Evolutionary conservation across 2,329 filamentous ascomycete genomes (phyloP).

Genomic region (Colletotrichum agaves): DNA sequence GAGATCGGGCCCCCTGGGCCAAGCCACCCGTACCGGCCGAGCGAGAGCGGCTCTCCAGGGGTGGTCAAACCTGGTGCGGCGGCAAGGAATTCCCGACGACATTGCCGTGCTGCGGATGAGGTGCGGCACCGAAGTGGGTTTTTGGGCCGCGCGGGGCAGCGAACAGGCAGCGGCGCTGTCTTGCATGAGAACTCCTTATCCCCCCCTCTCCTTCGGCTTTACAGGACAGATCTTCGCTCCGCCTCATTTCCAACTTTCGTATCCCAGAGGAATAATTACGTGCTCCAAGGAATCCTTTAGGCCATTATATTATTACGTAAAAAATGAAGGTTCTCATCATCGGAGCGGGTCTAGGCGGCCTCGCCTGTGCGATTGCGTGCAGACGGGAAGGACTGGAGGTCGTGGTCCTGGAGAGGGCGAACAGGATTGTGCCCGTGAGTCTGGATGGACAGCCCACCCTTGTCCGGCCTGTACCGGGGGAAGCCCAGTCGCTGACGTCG

Average conservation of each 20-base stretch:
- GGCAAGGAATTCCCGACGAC: background rate
- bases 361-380: constrained; percentile 34
- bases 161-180: background rate
- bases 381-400: constrained; percentile 24
- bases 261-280: background rate
- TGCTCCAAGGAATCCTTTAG: background rate
- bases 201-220: too few relatives aligned
- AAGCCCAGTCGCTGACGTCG: background rate
- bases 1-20: too few relatives aligned
- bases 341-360: constrained; percentile 30
- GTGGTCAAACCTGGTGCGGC: too few relatives aligned
- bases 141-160: constrained; percentile 18
- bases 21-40: too few relatives aligned
- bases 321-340: constrained; percentile 31
- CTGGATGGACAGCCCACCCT: too few relatives aligned
- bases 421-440: constrained; percentile 20
- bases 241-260: background rate
- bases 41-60: too few relatives aligned
- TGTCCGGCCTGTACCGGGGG: background rate
- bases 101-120: background rate
- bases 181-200: background rate
- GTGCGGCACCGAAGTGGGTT: constrained; percentile 3
- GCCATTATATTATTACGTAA: too few relatives aligned
- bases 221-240: background rate
- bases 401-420: constrained; percentile 35